Base-by-base conservation (phyloP, 345 rosid species). In the Gossypium thurberi region DNA sequence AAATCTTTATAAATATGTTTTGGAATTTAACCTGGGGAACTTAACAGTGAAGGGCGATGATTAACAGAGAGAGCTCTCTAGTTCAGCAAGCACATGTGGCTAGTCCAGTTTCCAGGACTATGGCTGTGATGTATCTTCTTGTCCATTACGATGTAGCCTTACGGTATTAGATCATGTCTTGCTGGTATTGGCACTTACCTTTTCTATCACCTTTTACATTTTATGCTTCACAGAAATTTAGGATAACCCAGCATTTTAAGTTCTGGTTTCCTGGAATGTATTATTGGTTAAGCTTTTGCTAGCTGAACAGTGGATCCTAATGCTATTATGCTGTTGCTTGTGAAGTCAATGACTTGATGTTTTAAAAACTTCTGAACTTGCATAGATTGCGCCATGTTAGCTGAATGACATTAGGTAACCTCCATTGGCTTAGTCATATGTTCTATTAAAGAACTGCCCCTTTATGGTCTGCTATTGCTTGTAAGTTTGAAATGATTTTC, bases 11-110 rank as follows among this genome's bases (percentile, higher is more conserved):
- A 28, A 0, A 15, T 52, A 1, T 25, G n/a, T 4, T 51, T 53
- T 55, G 25, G 44, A 48, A 69, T 50, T 68, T 23, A 68, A 68
- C 72, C 28, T 68, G 44, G 71, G 57, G 48, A 47, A 26, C 57
- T 17, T 46, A 15, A 15, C n/a, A 13, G 1, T 13, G 23, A 15
- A 8, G 44, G 5, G 46, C 9, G 5, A 25, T 25, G 50, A 13
- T 69, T 69, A 51, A 26, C 46, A 25, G 21, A 48, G 57, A 9
- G 21, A 17, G 21, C 12, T 50, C 44, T 46, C 53, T 12, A 23
- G 23, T 68, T 68, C 8, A 23, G 43, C 37, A 11, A 2, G 48
- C 61, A 33, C 7, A 33, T 33, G 40, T 33, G 7, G 40, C 40
- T 33, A 33, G 0, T 33, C 40, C 40, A 33, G 7, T 33, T 33